Evolutionary conservation across 164 flowering plant genomes (phyloP), one percentile per base, ranked within the genome.

Genomic region (Vitis cinerea): DNA sequence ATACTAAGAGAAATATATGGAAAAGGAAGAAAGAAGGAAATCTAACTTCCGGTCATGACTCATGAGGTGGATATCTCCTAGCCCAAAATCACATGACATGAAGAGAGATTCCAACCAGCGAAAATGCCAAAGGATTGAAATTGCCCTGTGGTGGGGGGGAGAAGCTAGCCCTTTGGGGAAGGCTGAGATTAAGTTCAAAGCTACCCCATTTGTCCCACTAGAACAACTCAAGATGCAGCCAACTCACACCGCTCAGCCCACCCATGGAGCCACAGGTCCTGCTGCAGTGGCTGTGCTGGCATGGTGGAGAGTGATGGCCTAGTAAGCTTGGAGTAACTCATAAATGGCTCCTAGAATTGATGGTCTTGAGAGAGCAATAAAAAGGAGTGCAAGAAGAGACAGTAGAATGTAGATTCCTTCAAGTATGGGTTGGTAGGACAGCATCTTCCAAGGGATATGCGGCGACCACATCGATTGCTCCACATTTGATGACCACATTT

Each of bases 401-500:
- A 37, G 55, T 17, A 15, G 44, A 57, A 8, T 48, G 69, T 47
- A 66, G 66, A 65, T 72, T 55, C 14, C 75, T 65, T 68, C 67
- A 66, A 23, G 11, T 19, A 64, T 17, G 47, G 58, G 70, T 73
- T 8, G 23, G 37, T 30, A 59, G 47, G 59, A 37, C 30, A 8
- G 81, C 58, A 77, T 74, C 80, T 79, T 79, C 79, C 77, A 72
- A 65, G 56, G 85, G 63, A 82, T 82, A 82, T 82, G 75, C 81
- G 81, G 79, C 79, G 72, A 71, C 79, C 75, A 66, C 69, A 74
- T 72, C 63, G 61, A 68, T 50, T 61, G 75, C 69, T 63, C 69
- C 72, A 67, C 67, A 16, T 63, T 53, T 69, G 55, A 31, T 73
- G 54, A 56, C 65, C 37, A 15, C 71, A 55, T 30, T 50, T 60